Percentiles rank a stretch among this genome's conserved stretches.
phyloP scores from a whole-genome alignment of 2,329 filamentous ascomycete species.

The Plectosphaerella cucumerina region DNA sequence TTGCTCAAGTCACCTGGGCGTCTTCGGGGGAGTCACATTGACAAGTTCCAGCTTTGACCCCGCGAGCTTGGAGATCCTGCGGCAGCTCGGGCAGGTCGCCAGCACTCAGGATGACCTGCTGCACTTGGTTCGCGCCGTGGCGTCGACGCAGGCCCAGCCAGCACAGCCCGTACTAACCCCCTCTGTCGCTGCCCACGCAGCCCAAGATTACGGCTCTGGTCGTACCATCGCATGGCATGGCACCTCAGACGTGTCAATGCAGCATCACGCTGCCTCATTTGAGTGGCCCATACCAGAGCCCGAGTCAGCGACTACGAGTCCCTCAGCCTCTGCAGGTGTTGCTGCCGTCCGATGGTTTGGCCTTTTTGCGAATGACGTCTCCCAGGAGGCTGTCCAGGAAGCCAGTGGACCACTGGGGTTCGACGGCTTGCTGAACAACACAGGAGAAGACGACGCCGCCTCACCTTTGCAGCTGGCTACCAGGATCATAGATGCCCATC shows the following conservation, averaged over 20 bases:
- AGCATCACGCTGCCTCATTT: neutral
- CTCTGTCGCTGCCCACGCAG: too few relatives aligned
- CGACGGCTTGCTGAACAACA: neutral
- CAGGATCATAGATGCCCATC: neutral
- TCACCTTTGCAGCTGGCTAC: neutral
- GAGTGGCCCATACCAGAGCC: neutral
- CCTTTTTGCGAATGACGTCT: slow-evolving; percentile 6
- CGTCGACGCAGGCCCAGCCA: neutral
- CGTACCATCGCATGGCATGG: neutral
- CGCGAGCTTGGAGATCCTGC: neutral
- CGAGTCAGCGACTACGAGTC: neutral
- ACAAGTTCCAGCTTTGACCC: neutral
- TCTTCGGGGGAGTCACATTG: too few relatives aligned
- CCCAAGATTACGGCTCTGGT: too few relatives aligned
- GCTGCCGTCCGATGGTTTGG: slow-evolving; percentile 5
- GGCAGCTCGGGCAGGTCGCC: neutral
- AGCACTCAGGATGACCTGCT: neutral
- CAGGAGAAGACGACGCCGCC: slow-evolving; percentile 2
- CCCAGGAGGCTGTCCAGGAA: slow-evolving; percentile 3
- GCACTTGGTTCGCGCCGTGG: neutral
- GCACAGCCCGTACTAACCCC: neutral
- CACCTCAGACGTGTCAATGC: neutral
- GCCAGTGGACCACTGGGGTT: neutral
- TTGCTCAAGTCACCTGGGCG: too few relatives aligned
- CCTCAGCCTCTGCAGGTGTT: neutral